Evolutionary conservation across 441 rosid genomes (phyloP).

Genomic region (Kokia cookei): DNA sequence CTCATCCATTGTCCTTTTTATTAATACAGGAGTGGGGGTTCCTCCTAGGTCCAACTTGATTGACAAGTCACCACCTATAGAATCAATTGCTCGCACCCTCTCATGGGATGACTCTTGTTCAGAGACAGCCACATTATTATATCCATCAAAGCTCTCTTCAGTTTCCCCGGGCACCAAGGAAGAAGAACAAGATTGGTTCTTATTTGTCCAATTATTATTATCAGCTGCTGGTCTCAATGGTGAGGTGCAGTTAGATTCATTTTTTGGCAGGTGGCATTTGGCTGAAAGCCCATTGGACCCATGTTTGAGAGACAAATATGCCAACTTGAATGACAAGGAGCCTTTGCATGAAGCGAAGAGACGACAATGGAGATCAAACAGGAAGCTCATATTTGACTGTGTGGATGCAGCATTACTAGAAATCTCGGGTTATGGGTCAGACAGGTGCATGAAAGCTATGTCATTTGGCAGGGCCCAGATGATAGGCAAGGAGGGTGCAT

Average conservation of each 20-base stretch:
- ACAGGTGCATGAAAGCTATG: constrained; percentile 11
- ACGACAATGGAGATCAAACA: constrained; percentile 50
- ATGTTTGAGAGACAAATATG: background rate
- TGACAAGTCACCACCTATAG: constrained; percentile 38
- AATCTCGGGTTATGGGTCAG: constrained; percentile 24
- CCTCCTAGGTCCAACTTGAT: constrained; percentile 55
- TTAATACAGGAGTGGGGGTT: constrained; percentile 37
- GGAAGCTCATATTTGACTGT: constrained; percentile 33
- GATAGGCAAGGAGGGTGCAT: constrained; percentile 14
- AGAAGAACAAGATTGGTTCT: constrained; percentile 55
- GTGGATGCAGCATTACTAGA: constrained; percentile 44
- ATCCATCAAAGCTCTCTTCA: constrained; percentile 29
- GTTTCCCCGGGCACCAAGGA: constrained; percentile 23
- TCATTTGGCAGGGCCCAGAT: constrained; percentile 4
- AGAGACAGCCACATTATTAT: constrained; percentile 35
- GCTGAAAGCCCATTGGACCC: constrained; percentile 73
- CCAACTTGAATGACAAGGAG: constrained; percentile 34
- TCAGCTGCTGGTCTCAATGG: constrained; percentile 51
- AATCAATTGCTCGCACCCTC: constrained; percentile 69
- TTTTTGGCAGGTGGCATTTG: constrained; percentile 57
- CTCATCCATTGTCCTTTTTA: background rate
- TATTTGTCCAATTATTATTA: constrained; percentile 43
- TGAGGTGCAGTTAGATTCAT: constrained; percentile 25
- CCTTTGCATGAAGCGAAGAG: constrained; percentile 56
- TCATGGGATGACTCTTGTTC: constrained; percentile 62